phyloP scores from a whole-genome alignment of 371 early-diverging fungal species.

The Rhizopus sp. region DNA sequence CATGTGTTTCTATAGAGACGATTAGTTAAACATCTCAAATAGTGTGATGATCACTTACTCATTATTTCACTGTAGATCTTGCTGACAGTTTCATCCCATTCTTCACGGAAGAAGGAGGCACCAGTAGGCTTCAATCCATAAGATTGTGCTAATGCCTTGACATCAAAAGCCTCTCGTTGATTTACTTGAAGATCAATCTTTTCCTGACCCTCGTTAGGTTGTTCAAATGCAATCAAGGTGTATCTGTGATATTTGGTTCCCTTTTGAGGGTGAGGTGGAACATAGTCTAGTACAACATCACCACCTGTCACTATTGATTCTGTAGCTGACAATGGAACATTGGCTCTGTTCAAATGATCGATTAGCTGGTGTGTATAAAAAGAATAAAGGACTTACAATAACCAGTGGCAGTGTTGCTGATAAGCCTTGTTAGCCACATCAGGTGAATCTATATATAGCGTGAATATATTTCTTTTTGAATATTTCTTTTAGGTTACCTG shows the following conservation, averaged over 20 bases:
- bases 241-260: constrained; percentile 83
- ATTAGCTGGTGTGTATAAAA: not conserved
- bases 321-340: constrained; percentile 65
- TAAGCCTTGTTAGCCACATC: constrained; percentile 61
- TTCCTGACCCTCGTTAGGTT: constrained; percentile 61
- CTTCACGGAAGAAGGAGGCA: constrained; percentile 76
- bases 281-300: constrained; percentile 64
- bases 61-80: constrained; percentile 71
- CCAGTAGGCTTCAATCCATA: constrained; percentile 54
- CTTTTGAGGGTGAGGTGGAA: constrained; percentile 83
- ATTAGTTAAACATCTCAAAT: not conserved
- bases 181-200: constrained; percentile 50
- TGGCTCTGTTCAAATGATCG: constrained; percentile 42
- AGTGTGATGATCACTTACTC: constrained; percentile 17
- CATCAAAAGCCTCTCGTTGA: constrained; percentile 44
- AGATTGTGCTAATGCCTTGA: constrained; percentile 48
- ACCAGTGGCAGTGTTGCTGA: constrained; percentile 70
- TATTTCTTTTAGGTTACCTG: constrained; percentile 36
- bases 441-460: constrained; percentile 53
- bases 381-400: constrained; percentile 39
- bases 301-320: constrained; percentile 47
- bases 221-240: constrained; percentile 70
- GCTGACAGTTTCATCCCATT: constrained; percentile 72
- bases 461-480: not conserved
- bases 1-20: constrained; percentile 27